Percentiles rank a stretch among this genome's conserved stretches.
Evolutionary conservation across 805 yeast genomes (phyloP).

Genomic region (Candida jianshihensis): DNA sequence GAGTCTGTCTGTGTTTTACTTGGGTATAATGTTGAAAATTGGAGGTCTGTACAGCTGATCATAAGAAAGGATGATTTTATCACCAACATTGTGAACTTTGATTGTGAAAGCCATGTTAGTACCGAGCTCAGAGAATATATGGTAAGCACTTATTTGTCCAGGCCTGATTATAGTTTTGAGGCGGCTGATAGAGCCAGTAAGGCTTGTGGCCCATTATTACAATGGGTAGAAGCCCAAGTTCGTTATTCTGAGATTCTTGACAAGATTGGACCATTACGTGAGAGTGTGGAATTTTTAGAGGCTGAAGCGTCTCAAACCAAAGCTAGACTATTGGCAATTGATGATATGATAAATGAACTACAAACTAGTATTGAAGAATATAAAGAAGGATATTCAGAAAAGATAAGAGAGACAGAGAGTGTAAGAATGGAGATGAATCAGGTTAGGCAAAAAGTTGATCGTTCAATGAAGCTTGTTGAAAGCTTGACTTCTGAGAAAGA

Average conservation of each 20-base stretch:
- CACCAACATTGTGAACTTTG: conserved; percentile 68
- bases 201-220: conserved; percentile 87
- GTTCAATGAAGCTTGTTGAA: conserved; percentile 58
- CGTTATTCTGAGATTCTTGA: conserved; percentile 65
- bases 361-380: conserved; percentile 61
- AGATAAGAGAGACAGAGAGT: conserved; percentile 74
- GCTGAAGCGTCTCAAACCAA: conserved; percentile 51
- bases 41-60: conserved; percentile 82
- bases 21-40: conserved; percentile 56
- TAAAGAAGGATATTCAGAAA: conserved; percentile 58
- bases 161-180: conserved; percentile 61
- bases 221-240: conserved; percentile 90
- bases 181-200: conserved; percentile 83
- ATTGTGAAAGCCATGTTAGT: conserved; percentile 52
- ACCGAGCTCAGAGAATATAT: conserved; percentile 45
- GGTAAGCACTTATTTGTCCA: conserved; percentile 52
- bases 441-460: conserved; percentile 51
- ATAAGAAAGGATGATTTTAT: conserved; percentile 86
- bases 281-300: conserved; percentile 59
- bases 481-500: conserved; percentile 58
- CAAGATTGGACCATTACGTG: conserved; percentile 63
- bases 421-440: conserved; percentile 62
- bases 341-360: conserved; percentile 73
- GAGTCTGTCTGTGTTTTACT: conserved; percentile 84
- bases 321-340: conserved; percentile 67